These are phyloP conservation scores for Cyberlindnera americana DNA, from an alignment of 805 yeast genomes.

Conservation along the genomic window DNA sequence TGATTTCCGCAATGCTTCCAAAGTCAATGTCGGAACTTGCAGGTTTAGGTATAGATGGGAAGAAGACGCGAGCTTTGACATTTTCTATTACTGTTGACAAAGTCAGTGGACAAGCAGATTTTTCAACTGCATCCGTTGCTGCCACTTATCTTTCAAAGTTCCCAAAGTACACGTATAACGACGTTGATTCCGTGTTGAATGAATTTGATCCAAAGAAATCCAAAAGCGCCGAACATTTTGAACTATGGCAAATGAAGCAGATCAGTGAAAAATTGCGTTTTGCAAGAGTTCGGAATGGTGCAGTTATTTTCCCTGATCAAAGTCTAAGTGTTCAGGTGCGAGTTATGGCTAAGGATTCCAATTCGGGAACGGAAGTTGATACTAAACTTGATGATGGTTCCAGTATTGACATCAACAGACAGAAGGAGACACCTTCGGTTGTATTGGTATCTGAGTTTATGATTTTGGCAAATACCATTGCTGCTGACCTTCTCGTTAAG, in stretches of 20 bases:
- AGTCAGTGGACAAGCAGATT: slow-evolving; percentile 20
- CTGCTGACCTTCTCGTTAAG: slow-evolving; percentile 44
- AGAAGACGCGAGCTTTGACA: slow-evolving; percentile 45
- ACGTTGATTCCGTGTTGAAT: slow-evolving; percentile 51
- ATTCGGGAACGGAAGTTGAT: slow-evolving; percentile 2
- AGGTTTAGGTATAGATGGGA: slow-evolving; percentile 45
- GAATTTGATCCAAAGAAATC: slow-evolving; percentile 1
- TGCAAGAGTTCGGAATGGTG: slow-evolving; percentile 34
- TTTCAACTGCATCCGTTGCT: slow-evolving; percentile 31
- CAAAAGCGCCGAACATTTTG: slow-evolving; percentile 19
- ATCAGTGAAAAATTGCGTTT: slow-evolving; percentile 31
- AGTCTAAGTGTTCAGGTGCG: slow-evolving; percentile 26
- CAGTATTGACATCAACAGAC: slow-evolving; percentile 21
- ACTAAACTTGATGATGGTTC: slow-evolving; percentile 12
- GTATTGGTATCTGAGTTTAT: slow-evolving; percentile 76
- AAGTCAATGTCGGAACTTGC: slow-evolving; percentile 44
- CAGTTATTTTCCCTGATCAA: slow-evolving; percentile 38
- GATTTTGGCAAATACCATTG: slow-evolving; percentile 71
- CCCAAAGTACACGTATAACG: slow-evolving; percentile 54
- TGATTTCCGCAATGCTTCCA: slow-evolving; percentile 70
- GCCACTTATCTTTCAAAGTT: slow-evolving; percentile 45
- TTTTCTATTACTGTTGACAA: slow-evolving; percentile 35
- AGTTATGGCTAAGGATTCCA: slow-evolving; percentile 4
- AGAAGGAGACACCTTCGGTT: slow-evolving; percentile 45
- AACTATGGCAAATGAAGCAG: slow-evolving; percentile 34